phyloP scores from a whole-genome alignment of 2,329 filamentous ascomycete species.

The Calonectria honghensis region DNA sequence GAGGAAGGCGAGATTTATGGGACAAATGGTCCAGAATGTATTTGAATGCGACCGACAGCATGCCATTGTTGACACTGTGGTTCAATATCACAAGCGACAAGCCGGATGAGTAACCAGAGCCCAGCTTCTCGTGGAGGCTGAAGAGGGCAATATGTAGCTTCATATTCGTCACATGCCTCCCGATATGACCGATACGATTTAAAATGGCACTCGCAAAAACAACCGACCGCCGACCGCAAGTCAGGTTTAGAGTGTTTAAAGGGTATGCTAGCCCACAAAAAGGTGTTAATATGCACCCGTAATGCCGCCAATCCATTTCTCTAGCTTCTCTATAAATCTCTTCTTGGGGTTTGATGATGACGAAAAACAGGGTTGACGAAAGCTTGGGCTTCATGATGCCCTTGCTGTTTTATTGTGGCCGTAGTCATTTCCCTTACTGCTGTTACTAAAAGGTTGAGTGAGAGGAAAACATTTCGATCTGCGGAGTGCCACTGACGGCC shows the following conservation, averaged over 20 bases:
- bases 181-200: too few relatives aligned
- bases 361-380: not conserved
- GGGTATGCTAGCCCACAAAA: not conserved
- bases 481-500: not conserved
- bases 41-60: not conserved
- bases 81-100: not conserved
- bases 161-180: not conserved
- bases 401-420: not conserved
- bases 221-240: not conserved
- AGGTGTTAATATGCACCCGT: not conserved
- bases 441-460: not conserved
- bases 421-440: not conserved
- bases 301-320: not conserved
- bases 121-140: not conserved
- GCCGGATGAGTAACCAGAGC: not conserved
- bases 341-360: too few relatives aligned
- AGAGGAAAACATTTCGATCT: not conserved
- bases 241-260: not conserved
- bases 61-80: not conserved
- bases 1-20: not conserved
- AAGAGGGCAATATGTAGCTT: not conserved
- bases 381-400: not conserved
- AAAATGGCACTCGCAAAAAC: not conserved
- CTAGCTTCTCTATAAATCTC: not conserved
- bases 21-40: not conserved